Base-by-base conservation (phyloP, 179 eudicot species). In the Gypsophila paniculata region DNA sequence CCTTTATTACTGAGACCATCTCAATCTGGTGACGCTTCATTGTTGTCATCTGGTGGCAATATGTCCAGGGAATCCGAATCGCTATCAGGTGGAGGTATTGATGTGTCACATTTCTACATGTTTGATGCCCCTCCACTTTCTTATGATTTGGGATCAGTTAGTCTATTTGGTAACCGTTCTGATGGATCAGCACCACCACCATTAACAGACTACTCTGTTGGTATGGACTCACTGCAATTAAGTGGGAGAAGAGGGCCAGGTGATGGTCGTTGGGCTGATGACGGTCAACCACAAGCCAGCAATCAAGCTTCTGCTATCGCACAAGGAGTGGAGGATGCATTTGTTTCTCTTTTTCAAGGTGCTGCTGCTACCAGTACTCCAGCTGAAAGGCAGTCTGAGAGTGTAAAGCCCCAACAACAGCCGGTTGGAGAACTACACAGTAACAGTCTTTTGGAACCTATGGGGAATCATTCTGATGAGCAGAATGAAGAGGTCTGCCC, bases 191-290 rank as follows among this genome's bases (percentile, higher is more conserved):
- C 89, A 68, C 90, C 91, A 53, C 93, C 90, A 54, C 83, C 90
- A 54, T 73, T 88, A 73, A 77, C 89, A 76, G 96, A 90, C 77
- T 88, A 83, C 57, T 90, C 99, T 73, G 86, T 92, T 54, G 99
- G 99, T 78, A 83, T 90, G 82, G 96, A 90, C 73, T 88, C 97
- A 2, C 72, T 93, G 75, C 96, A 89, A 18, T 72, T 80, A 58
- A 76, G 85, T 11, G 91, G 93, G 38, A 86, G 98, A 72, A 88
- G 99, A 78, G 96, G 96, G 78, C 86, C 96, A 70, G 98, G 95
- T 82, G 96, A 88, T 79, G 99, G 99, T 74, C 85, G 99, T 63
- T 95, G 99, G 99, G 89, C 96, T 69, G 99, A 95, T 84, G 99
- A 95, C 82, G 99, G 99, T 67, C 96, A 83, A 82, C 99, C 99